Base-by-base conservation (phyloP, 352 stramenopile species). In the Vaucheria bursata region DNA sequence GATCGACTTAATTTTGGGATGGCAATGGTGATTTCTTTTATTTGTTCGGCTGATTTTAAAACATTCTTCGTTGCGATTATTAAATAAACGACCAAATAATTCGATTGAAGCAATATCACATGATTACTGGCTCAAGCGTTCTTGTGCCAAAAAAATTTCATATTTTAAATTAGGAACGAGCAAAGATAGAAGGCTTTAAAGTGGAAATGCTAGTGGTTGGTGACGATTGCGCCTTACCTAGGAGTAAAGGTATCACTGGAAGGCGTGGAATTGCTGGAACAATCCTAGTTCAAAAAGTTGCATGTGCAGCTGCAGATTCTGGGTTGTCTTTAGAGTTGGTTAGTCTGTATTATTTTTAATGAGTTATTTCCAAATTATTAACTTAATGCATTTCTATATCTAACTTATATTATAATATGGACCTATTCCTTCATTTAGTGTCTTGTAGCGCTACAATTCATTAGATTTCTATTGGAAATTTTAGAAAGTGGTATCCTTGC, bases 1-100 rank as follows among this genome's bases (percentile, higher is more conserved):
- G 96, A 99, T 86, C 89, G 93, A 49, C 88, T 99, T 45, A 98
- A 99, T 87, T 99, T 99, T 85, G 95, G 94, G 0, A 91, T 98
- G 79, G 96, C 96, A 1, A 91, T 95, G 35, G 53, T 68, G 8
- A 2, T 31, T 68, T 2, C 6, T 34, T 37, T n/a, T n/a, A n/a
- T n/a, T n/a, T n/a, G n/a, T n/a, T n/a, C n/a, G 37, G n/a, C 64
- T 31, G 31, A 12, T 0, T 65, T 66, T 7, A 38, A 45, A 35
- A 65, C 34, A 38, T 71, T 5, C n/a, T 36, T 77, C 29, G 1
- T 25, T 59, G 67, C 65, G n/a, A n/a, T n/a, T n/a, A n/a, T n/a
- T n/a, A n/a, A n/a, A n/a, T n/a, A n/a, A n/a, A n/a, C n/a, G n/a
- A n/a, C n/a, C n/a, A n/a, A n/a, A n/a, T n/a, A n/a, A n/a, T n/a